Percentiles rank a stretch among this genome's conserved stretches.
These are phyloP conservation scores for Cladochytrium replicatum DNA, from an alignment of 192 early-diverging fungal species.

Conservation along the genomic window DNA sequence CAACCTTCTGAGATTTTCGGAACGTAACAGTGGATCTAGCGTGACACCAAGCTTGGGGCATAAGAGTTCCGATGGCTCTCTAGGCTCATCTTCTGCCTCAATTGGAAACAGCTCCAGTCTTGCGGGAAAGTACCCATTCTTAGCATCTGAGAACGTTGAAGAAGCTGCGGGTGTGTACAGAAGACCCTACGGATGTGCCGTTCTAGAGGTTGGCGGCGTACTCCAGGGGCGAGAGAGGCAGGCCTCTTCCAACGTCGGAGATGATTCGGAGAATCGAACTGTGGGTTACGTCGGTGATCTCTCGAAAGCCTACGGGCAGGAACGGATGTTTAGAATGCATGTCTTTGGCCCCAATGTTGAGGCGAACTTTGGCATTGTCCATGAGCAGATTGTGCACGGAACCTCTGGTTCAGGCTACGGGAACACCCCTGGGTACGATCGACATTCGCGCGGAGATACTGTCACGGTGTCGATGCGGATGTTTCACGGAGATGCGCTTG, in stretches of 20 bases:
- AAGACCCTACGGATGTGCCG: constrained; percentile 56
- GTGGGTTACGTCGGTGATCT: not conserved
- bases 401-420: too few relatives aligned
- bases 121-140: too few relatives aligned
- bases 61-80: constrained; percentile 12
- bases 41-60: too few relatives aligned
- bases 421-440: too few relatives aligned
- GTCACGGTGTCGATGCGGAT: too few relatives aligned
- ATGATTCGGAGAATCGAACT: constrained; percentile 1
- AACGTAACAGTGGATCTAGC: too few relatives aligned
- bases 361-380: constrained; percentile 33
- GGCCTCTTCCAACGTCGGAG: constrained; percentile 8
- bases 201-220: constrained; percentile 36
- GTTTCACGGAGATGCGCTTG: too few relatives aligned
- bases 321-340: constrained; percentile 37
- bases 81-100: constrained; percentile 4
- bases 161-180: constrained; percentile 15
- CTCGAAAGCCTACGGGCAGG: not conserved
- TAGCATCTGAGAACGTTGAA: too few relatives aligned
- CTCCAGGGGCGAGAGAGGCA: constrained; percentile 22
- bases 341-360: constrained; percentile 42
- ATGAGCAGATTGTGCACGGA: constrained; percentile 49
- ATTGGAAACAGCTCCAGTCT: constrained; percentile 9
- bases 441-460: too few relatives aligned
- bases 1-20: too few relatives aligned